A percentile compares a stretch with the other conserved stretches of the same genome.
phyloP scores from a whole-genome alignment of 139 green algal genomes.

The Tetraselmis striata region DNA sequence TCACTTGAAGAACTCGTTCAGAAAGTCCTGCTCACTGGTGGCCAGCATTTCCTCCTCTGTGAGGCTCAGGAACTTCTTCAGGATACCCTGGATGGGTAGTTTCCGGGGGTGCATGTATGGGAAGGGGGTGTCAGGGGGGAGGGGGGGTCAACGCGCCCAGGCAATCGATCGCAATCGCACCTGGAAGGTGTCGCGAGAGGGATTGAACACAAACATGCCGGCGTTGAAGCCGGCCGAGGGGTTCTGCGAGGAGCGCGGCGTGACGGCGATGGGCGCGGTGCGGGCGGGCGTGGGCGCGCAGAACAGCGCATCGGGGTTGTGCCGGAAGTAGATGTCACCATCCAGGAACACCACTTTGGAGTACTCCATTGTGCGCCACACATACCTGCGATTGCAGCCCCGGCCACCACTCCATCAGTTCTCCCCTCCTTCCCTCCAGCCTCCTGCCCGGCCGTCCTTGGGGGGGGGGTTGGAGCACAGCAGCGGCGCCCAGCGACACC shows the following conservation, averaged over 20 bases:
- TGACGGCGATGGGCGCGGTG: neutral
- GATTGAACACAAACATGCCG: conserved; percentile 15
- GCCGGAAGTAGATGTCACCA: conserved; percentile 25
- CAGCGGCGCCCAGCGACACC: conserved; percentile 5
- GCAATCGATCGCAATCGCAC: too few species aligned
- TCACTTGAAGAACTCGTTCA: conserved; percentile 15
- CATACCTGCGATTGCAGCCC: too few species aligned
- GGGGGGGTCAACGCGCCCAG: too few species aligned
- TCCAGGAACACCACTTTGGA: conserved; percentile 29
- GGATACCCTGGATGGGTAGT: too few species aligned
- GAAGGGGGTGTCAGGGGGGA: too few species aligned
- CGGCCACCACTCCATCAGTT: too few species aligned
- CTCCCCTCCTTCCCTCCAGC: too few species aligned
- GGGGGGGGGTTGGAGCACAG: too few species aligned
- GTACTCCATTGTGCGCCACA: conserved; percentile 9
- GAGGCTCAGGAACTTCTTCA: neutral
- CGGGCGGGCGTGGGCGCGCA: neutral
- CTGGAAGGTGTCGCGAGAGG: neutral
- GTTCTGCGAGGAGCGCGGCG: conserved; percentile 5
- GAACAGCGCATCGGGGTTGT: conserved; percentile 28
- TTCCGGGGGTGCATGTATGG: too few species aligned
- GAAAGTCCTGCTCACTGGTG: conserved; percentile 21
- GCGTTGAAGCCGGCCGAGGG: conserved; percentile 14
- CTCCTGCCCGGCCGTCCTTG: too few species aligned
- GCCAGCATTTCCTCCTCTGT: conserved; percentile 12